Percentiles rank a stretch among this genome's conserved stretches.
phyloP scores from a whole-genome alignment of 192 early-diverging fungal species.

The Gryganskiella cystojenkinii region DNA sequence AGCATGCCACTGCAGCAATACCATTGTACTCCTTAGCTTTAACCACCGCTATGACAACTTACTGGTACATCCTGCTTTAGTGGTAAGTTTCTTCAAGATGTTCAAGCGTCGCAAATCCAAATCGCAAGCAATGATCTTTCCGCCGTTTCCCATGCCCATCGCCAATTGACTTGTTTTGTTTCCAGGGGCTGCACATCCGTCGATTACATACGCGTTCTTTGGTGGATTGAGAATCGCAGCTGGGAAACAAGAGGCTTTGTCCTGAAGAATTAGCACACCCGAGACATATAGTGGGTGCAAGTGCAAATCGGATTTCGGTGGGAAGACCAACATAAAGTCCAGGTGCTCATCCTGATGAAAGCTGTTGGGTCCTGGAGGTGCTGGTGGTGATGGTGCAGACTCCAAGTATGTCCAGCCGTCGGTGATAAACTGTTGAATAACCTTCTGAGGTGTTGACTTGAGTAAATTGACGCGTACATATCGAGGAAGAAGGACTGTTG shows the following conservation, averaged over 20 bases:
- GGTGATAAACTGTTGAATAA: slow-evolving; percentile 58
- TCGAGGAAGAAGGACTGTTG: slow-evolving; percentile 73
- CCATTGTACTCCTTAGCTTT: too few species aligned
- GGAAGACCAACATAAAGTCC: slow-evolving; percentile 85
- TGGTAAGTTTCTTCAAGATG: slow-evolving; percentile 77
- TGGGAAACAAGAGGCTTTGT: slow-evolving; percentile 96
- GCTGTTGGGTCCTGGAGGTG: slow-evolving; percentile 45
- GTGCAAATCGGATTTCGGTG: slow-evolving; percentile 90
- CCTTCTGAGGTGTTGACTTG: slow-evolving; percentile 73
- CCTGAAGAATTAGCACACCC: slow-evolving; percentile 91
- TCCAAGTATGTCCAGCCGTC: slow-evolving; percentile 35
- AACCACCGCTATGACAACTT: slow-evolving; percentile 8
- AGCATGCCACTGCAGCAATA: not conserved
- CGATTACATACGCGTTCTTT: slow-evolving; percentile 74
- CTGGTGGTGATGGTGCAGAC: slow-evolving; percentile 19
- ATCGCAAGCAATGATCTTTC: slow-evolving; percentile 93
- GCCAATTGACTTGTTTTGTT: slow-evolving; percentile 98
- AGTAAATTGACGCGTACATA: slow-evolving; percentile 93
- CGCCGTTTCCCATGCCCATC: slow-evolving; percentile 88
- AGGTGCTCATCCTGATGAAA: slow-evolving; percentile 79
- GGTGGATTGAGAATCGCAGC: slow-evolving; percentile 83
- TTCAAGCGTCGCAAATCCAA: slow-evolving; percentile 79
- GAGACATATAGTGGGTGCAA: slow-evolving; percentile 76
- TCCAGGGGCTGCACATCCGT: slow-evolving; percentile 97
- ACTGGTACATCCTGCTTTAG: slow-evolving; percentile 86